phyloP scores from a whole-genome alignment of 345 rosid genomes.

The Arabis alpina region DNA sequence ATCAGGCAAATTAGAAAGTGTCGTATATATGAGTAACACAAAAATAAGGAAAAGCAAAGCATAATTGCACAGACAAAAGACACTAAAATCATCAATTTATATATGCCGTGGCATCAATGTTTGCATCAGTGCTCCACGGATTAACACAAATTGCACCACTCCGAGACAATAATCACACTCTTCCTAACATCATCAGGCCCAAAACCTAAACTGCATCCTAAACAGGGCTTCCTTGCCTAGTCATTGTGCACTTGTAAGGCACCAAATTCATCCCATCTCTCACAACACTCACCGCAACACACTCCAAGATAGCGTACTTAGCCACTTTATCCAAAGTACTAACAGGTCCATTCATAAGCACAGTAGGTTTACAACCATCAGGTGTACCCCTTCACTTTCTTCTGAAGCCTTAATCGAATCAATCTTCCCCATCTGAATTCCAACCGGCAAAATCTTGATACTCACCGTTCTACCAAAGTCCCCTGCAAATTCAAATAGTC shows the following conservation, averaged over 20 bases:
- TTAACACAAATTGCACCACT: conserved; percentile 85
- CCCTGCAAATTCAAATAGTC: too few species aligned
- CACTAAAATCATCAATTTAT: too few species aligned
- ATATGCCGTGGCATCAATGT: too few species aligned
- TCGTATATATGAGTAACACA: conserved; percentile 20
- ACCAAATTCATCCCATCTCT: conserved; percentile 94
- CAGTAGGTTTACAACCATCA: conserved; percentile 70
- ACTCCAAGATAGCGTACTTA: conserved; percentile 74
- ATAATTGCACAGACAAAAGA: conserved; percentile 8
- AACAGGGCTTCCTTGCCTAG: conserved; percentile 67
- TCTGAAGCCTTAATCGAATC: conserved; percentile 48
- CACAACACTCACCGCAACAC: conserved; percentile 75
- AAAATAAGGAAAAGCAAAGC: conserved; percentile 10
- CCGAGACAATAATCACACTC: conserved; percentile 77
- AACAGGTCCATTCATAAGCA: conserved; percentile 54
- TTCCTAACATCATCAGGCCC: conserved; percentile 48
- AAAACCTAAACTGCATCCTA: conserved; percentile 55
- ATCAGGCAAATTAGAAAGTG: conserved; percentile 25
- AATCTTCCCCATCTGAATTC: conserved; percentile 81
- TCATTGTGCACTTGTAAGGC: conserved; percentile 75
- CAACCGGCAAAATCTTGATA: conserved; percentile 74
- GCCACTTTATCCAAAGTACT: conserved; percentile 69
- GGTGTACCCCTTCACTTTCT: conserved; percentile 52
- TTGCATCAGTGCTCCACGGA: too few species aligned
- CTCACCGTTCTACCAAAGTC: conserved; percentile 73